A percentile compares a stretch with the other conserved stretches of the same genome.
Evolutionary conservation across 768 basidiomycete genomes (phyloP).

Genomic region (Russula olivacea): DNA sequence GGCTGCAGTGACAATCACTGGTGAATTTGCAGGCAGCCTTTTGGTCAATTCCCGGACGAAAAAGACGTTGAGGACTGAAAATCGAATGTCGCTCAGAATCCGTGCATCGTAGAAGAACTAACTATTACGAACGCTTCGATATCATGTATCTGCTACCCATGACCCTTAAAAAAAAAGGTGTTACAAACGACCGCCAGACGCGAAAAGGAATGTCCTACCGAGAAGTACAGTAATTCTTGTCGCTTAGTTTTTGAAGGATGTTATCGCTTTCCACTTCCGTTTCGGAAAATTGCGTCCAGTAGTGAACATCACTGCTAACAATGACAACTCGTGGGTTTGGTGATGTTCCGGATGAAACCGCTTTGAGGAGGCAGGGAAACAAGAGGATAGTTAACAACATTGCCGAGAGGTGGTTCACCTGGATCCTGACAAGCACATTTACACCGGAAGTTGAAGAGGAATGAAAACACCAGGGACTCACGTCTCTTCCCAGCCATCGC

Average conservation of each 20-base stretch:
- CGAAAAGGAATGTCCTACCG: not conserved
- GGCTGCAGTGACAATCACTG: conserved; percentile 17
- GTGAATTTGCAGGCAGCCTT: conserved; percentile 19
- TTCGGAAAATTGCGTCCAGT: not conserved
- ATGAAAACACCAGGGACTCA: conserved; percentile 14
- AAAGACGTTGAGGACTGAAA: conserved; percentile 20
- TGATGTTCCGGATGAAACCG: conserved; percentile 12
- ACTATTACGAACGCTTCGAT: conserved; percentile 17
- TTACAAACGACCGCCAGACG: not conserved
- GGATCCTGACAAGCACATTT: conserved; percentile 33
- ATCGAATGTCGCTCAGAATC: not conserved
- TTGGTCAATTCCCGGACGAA: conserved; percentile 21
- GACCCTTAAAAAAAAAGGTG: not conserved
- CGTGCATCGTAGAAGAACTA: no score
- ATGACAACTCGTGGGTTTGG: conserved; percentile 20
- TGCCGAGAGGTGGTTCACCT: conserved; percentile 36
- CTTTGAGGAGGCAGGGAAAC: conserved; percentile 19
- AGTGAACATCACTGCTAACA: conserved; percentile 21
- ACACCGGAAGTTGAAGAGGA: no score
- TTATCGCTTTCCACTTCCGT: conserved; percentile 9
- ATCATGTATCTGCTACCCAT: conserved; percentile 12
- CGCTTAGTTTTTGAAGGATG: conserved; percentile 7
- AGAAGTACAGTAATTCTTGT: conserved; percentile 13
- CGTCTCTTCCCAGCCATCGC: conserved; percentile 31
- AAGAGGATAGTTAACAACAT: conserved; percentile 13